These are phyloP conservation scores for Salix exigua DNA, from an alignment of 345 rosid species.

Conservation along the genomic window DNA sequence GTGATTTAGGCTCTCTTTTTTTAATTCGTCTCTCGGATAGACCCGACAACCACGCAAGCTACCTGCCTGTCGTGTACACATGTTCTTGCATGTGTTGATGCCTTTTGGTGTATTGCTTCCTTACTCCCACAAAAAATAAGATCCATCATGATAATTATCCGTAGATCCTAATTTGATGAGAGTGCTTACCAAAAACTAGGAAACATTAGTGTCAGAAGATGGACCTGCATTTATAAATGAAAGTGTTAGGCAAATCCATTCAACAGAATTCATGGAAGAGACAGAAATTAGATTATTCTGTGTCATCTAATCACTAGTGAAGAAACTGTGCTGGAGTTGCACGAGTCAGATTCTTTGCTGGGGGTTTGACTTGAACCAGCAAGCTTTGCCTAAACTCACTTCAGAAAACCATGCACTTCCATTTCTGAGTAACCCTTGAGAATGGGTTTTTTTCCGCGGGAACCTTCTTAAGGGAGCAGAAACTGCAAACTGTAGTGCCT, in stretches of 20 bases:
- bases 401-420: neutral
- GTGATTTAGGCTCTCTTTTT: no score
- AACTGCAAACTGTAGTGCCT: neutral
- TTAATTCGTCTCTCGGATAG: no score
- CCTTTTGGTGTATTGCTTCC: no score
- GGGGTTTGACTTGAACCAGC: neutral
- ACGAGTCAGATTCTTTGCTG: constrained; percentile 4
- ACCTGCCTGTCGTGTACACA: no score
- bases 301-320: neutral
- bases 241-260: neutral
- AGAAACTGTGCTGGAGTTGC: neutral
- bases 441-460: neutral
- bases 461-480: neutral
- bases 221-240: neutral
- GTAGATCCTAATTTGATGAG: neutral
- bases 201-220: neutral
- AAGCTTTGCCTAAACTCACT: neutral
- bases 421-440: no score
- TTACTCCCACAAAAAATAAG: no score
- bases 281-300: neutral
- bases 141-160: neutral
- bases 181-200: neutral
- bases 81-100: no score
- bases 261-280: neutral
- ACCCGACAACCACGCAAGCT: no score